Evolutionary conservation across 352 stramenopile species (phyloP), one percentile per base, ranked within the genome.

Genomic region (Phytophthora podocarpi): DNA sequence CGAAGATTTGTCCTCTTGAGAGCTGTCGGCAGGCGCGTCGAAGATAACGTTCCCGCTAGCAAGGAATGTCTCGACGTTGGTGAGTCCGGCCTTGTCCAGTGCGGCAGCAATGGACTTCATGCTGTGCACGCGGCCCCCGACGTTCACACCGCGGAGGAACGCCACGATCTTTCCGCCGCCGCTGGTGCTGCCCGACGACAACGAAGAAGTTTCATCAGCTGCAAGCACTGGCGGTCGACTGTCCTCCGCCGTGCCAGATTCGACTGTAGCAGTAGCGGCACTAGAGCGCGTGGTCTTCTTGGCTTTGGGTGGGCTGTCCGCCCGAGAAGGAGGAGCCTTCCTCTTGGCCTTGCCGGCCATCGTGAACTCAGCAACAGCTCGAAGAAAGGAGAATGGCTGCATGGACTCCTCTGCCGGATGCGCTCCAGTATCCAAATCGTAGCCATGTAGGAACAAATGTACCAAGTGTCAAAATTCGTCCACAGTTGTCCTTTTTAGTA

Each of bases 1-100:
- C 34, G 53, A 35, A 32, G 47, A 26, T 31, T 36, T 18, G 18
- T 26, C 31, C 7, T 16, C 43, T 55, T 15, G 13, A 5, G 32
- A n/a, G 27, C 11, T 41, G 31, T 20, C 26, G 11, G 13, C 35
- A 18, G 20, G 48, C 1, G 30, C 5, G n/a, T 61, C 39, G 7
- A 76, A 66, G 37, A 72, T 35, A 50, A 76, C 24, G 48, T 76
- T 76, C 26, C 67, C 67, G 27, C 67, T 76, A 23, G 67, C 67
- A 6, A 76, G 47, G 42, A 76, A 76, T n/a, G 67, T 76, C 23
- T 56, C 39, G 18, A 72, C 51, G 28, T 66, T 62, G 21, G 5
- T 4, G 24, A 76, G 64, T 6, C 67, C 62, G 8, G 56, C 52
- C 6, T 37, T 39, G 13, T 24, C 24, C 28, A 76, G 41, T 35